Conservation (phyloP, 2,329 filamentous ascomycete genomes). For the Calonectria pteridis region DNA sequence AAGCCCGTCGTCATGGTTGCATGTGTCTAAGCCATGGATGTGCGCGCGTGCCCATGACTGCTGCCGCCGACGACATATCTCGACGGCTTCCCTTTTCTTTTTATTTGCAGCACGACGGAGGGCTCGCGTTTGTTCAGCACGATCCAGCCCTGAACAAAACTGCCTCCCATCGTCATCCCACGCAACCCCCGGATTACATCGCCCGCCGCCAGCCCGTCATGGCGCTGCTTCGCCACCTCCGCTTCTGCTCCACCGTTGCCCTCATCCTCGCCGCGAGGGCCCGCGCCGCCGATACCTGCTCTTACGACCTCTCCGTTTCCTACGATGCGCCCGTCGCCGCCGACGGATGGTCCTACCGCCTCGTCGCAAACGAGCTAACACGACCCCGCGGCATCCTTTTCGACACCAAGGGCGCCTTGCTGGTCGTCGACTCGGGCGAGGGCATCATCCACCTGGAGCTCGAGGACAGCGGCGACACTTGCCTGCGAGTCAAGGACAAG, state of each 20-base stretch:
- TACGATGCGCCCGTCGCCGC: conserved; percentile 55
- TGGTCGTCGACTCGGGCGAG: conserved; percentile 58
- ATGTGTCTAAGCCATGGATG: not conserved
- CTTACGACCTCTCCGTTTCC: conserved; percentile 50
- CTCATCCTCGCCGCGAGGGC: not conserved
- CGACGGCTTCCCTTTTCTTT: not conserved
- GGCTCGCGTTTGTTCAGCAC: not conserved
- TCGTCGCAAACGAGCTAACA: conserved; percentile 56
- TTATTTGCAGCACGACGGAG: not conserved
- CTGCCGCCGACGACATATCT: not conserved
- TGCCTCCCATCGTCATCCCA: not conserved
- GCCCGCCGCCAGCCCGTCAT: not conserved
- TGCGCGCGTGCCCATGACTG: not conserved
- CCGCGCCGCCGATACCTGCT: conserved; percentile 42
- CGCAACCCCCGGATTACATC: not conserved
- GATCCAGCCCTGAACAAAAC: conserved; percentile 1
- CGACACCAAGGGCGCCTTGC: conserved; percentile 58
- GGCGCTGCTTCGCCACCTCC: conserved; percentile 1
- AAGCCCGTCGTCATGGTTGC: conserved; percentile 9
- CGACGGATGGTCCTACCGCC: conserved; percentile 58
- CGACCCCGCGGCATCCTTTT: conserved; percentile 60
- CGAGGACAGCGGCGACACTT: conserved; percentile 57
- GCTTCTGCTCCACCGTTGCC: not conserved
- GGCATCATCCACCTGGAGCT: conserved; percentile 58
- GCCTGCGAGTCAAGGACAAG: conserved; percentile 53